These are phyloP conservation scores for Tricholoma matsutake DNA, from an alignment of 768 basidiomycete species.

Conservation along the genomic window DNA sequence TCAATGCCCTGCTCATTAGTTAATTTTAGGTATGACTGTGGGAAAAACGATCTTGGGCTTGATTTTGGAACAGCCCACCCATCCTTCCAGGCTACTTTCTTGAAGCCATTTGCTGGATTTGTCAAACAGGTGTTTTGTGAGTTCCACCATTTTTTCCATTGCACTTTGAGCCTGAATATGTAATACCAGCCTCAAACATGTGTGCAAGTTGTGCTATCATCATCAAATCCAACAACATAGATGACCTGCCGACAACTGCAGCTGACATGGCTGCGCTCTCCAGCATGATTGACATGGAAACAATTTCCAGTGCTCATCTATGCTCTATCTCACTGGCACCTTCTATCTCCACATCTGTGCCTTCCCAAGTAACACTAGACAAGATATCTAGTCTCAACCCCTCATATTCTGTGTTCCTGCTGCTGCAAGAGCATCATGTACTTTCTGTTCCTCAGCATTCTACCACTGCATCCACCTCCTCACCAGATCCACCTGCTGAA, in stretches of 20 bases:
- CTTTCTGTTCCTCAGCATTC: background rate
- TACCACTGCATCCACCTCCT: background rate
- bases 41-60: background rate
- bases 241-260: background rate
- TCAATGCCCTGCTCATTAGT: background rate
- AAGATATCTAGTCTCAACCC: background rate
- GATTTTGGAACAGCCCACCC: slow-evolving; percentile 1
- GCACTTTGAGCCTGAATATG: background rate
- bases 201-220: background rate
- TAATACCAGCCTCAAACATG: background rate
- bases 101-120: slow-evolving; percentile 1
- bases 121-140: background rate
- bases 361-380: background rate
- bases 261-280: background rate
- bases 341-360: background rate
- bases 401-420: background rate
- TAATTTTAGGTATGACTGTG: background rate
- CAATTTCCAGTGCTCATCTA: background rate
- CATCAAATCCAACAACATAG: background rate
- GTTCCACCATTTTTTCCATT: background rate
- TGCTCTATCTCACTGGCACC: background rate
- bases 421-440: background rate
- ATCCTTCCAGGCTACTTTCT: background rate
- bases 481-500: background rate
- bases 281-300: background rate